Evolutionary conservation across 805 yeast species (phyloP).

Genomic region (Wickerhamomyces queroliae): DNA sequence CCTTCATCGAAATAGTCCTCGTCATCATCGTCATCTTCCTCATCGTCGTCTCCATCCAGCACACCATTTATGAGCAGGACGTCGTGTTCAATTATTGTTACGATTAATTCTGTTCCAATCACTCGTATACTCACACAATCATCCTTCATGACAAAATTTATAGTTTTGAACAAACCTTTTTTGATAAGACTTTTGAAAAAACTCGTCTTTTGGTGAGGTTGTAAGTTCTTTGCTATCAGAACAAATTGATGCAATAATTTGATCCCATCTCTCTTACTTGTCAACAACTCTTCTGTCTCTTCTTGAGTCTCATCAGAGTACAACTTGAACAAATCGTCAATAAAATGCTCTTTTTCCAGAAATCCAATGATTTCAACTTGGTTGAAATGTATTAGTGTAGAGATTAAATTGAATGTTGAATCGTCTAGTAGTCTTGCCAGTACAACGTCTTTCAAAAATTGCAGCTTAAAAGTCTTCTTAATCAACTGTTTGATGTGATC

Average conservation of each 20-base stretch:
- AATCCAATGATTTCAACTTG: slow-evolving; percentile 62
- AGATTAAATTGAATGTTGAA: slow-evolving; percentile 58
- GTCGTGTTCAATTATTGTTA: slow-evolving; percentile 80
- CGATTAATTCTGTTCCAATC: slow-evolving; percentile 74
- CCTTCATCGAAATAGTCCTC: slow-evolving; percentile 2
- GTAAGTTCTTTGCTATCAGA: slow-evolving; percentile 62
- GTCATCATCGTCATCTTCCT: slow-evolving; percentile 1
- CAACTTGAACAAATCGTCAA: slow-evolving; percentile 51
- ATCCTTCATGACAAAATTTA: slow-evolving; percentile 66
- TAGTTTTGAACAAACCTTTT: slow-evolving; percentile 63
- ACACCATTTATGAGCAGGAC: slow-evolving; percentile 46
- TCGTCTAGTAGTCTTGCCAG: slow-evolving; percentile 81
- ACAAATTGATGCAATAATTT: slow-evolving; percentile 76
- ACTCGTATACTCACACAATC: slow-evolving; percentile 44
- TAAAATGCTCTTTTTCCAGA: slow-evolving; percentile 46
- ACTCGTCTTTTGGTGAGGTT: slow-evolving; percentile 50
- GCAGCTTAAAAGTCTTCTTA: slow-evolving; percentile 69
- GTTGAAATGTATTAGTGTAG: slow-evolving; percentile 60
- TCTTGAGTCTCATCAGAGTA: slow-evolving; percentile 29
- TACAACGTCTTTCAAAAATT: slow-evolving; percentile 82
- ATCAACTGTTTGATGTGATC: slow-evolving; percentile 47
- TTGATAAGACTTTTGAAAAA: slow-evolving; percentile 61
- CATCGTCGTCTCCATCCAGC: slow-evolving; percentile 7
- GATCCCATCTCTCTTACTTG: slow-evolving; percentile 61
- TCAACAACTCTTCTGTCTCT: slow-evolving; percentile 9